Base-by-base conservation (phyloP, 345 rosid genomes). In the Kernera saxatilis region DNA sequence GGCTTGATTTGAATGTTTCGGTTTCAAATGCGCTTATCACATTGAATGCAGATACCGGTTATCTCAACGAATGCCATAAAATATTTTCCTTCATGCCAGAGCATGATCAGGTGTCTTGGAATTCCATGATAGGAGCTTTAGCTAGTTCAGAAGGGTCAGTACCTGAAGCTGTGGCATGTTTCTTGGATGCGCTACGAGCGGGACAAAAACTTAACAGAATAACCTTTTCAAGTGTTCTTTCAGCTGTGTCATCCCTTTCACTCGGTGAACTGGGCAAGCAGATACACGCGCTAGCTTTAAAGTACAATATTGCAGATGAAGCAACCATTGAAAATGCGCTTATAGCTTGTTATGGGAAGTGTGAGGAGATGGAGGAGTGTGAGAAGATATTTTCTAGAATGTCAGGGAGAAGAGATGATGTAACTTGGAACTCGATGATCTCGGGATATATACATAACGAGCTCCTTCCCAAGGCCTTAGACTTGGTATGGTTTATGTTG, bases 31-130 rank as follows among this genome's bases (percentile, higher is more conserved):
- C 89, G 59, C 92, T 93, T 81, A 88, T 93, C 52, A 79, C 88
- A 52, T 39, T 93, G 21, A 87, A 90, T 83, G 86, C 88, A 25
- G 91, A 83, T 71, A 81, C 78, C 12, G 80, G 92, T 35, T 75
- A 62, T 77, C 84, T 82, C 48, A 54, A 78, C 8, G 77, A 81
- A 53, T 83, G 90, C 66, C 79, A 78, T 53, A 84, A 78, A 71
- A 59, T 86, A 75, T 93, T 93, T 76, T 82, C 80, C 64, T 72
- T 74, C 66, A 90, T 93, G 97, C 79, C 48, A 56, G 88, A 82
- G 66, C 69, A 69, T 43, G 98, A 93, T 87, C 96, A 82, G 80
- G 92, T 93, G 59, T 88, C 98, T 33, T 93, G 97, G 97, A 93
- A 93, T 72, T 79, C 98, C 40, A 60, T 88, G 59, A 82, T 93